Percentiles rank a stretch among this genome's conserved stretches.
Conservation (phyloP, 257 asterid species). For the Solanum okadae region DNA sequence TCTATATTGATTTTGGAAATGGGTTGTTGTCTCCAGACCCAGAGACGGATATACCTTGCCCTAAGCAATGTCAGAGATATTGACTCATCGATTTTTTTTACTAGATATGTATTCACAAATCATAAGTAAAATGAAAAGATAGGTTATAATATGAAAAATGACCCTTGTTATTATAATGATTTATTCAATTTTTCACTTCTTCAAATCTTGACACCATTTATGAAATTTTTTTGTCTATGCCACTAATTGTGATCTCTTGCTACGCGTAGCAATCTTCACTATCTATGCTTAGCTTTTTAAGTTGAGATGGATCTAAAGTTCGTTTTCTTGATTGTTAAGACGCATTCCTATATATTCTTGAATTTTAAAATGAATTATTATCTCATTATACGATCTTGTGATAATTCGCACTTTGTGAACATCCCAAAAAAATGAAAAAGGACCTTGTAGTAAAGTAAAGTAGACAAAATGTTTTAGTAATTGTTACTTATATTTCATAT, state of each 20-base stretch:
- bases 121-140: neutral
- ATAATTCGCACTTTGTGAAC: neutral
- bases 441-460: neutral
- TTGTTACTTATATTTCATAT: neutral
- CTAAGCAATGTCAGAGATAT: neutral
- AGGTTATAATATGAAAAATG: neutral
- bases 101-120: neutral
- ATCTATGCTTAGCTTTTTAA: neutral
- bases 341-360: neutral
- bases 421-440: neutral
- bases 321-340: neutral
- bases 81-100: neutral
- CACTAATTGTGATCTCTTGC: neutral
- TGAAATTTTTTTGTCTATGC: accelerated
- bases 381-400: neutral
- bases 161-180: neutral
- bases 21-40: neutral
- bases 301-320: neutral
- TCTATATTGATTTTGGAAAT: neutral
- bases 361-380: neutral
- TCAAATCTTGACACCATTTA: neutral
- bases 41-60: neutral
- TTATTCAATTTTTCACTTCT: neutral
- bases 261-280: neutral
- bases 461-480: neutral